These are phyloP conservation scores for Ophiocordyceps camponoti-saundersi DNA, from an alignment of 2,329 filamentous ascomycete genomes.

Conservation along the genomic window DNA sequence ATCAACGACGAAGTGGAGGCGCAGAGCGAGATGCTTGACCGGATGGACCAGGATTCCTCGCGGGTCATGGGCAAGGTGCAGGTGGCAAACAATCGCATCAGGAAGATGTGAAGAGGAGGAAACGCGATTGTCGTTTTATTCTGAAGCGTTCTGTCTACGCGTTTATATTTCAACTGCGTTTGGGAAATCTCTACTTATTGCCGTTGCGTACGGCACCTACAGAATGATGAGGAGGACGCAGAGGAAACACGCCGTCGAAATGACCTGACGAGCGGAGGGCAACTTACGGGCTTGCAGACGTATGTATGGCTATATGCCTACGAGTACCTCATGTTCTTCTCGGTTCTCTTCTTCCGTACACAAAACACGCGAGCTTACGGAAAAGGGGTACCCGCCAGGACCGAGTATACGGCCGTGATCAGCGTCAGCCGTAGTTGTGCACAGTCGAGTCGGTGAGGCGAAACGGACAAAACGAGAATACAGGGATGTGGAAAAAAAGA, in stretches of 20 bases:
- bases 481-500: not conserved
- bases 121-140: not conserved
- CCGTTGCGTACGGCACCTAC: too few species aligned
- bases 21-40: slow-evolving; percentile 53
- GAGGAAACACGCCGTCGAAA: too few species aligned
- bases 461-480: not conserved
- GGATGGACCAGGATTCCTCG: slow-evolving; percentile 49
- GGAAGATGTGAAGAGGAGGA: slow-evolving; percentile 35
- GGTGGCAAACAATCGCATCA: slow-evolving; percentile 56
- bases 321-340: too few species aligned
- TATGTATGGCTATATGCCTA: too few species aligned
- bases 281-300: too few species aligned
- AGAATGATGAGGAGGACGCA: too few species aligned
- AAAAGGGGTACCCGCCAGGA: not conserved
- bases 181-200: too few species aligned
- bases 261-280: too few species aligned
- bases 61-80: slow-evolving; percentile 50
- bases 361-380: not conserved
- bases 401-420: not conserved
- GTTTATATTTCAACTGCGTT: too few species aligned
- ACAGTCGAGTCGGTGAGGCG: not conserved
- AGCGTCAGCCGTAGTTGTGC: not conserved
- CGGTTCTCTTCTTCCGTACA: too few species aligned
- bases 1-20: slow-evolving; percentile 58
- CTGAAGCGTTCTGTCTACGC: not conserved